Conservation (phyloP, 1,284 basidiomycete genomes). For the Naganishia sp. region DNA sequence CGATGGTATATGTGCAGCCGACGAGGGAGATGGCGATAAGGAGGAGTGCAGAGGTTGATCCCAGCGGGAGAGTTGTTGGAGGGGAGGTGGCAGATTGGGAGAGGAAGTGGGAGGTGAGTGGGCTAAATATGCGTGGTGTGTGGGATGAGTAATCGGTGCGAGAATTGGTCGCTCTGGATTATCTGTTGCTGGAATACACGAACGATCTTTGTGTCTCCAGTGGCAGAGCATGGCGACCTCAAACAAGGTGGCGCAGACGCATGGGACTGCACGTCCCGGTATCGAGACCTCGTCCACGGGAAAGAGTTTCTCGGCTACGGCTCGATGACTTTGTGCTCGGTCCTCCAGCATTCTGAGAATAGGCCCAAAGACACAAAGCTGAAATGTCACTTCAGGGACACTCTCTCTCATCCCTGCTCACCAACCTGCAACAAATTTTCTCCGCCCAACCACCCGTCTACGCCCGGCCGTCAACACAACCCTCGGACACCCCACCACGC, state of each 20-base stretch:
- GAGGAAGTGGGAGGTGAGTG: constrained; percentile 74
- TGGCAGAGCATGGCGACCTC: too few species aligned
- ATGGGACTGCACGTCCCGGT: too few species aligned
- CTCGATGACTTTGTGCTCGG: too few species aligned
- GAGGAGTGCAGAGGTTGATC: constrained; percentile 73
- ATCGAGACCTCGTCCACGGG: too few species aligned
- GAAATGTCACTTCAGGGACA: constrained; percentile 47
- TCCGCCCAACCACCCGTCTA: constrained; percentile 85
- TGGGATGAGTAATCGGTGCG: constrained; percentile 65
- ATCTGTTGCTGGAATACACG: too few species aligned
- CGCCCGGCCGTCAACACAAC: constrained; percentile 54
- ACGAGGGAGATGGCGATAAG: constrained; percentile 87
- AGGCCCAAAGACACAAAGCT: background rate
- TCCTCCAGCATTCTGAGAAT: too few species aligned
- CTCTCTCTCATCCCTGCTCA: constrained; percentile 42
- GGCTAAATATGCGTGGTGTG: constrained; percentile 61
- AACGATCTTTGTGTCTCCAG: too few species aligned
- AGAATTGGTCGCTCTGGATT: background rate
- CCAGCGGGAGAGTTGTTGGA: constrained; percentile 65
- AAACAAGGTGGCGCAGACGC: too few species aligned
- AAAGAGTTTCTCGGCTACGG: too few species aligned
- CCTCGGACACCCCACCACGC: constrained; percentile 24
- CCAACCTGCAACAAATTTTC: constrained; percentile 63
- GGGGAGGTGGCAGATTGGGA: constrained; percentile 67
- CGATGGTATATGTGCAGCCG: constrained; percentile 93